Conservation (phyloP, 225 moss, liverwort and hornwort species). For the Takakia lepidozioides region DNA sequence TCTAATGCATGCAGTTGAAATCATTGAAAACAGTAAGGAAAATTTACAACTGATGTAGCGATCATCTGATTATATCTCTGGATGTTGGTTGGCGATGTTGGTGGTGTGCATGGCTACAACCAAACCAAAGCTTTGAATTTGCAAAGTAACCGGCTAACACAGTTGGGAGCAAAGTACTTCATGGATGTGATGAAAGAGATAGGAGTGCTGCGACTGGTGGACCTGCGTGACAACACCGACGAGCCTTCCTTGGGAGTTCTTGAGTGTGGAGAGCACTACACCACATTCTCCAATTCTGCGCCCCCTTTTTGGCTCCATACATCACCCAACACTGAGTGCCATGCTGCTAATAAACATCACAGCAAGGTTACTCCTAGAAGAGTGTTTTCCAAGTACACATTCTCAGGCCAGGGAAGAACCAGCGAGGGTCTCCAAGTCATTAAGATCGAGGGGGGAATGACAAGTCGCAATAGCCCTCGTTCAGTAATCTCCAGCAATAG, state of each 20-base stretch:
- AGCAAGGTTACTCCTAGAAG: conserved; percentile 5
- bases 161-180: conserved; percentile 44
- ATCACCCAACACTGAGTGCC: conserved; percentile 1
- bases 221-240: conserved; percentile 54
- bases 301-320: not conserved
- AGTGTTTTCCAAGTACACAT: conserved; percentile 10
- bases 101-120: too few relatives aligned
- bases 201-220: conserved; percentile 40
- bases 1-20: not conserved
- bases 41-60: too few relatives aligned
- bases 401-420: too few relatives aligned
- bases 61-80: too few relatives aligned
- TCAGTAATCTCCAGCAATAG: conserved; percentile 16
- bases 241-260: conserved; percentile 19
- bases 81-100: too few relatives aligned
- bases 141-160: conserved; percentile 54
- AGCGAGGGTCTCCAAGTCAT: conserved; percentile 3
- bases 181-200: conserved; percentile 32
- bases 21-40: too few relatives aligned
- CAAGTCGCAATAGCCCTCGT: conserved; percentile 3
- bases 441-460: conserved; percentile 3
- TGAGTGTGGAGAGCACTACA: conserved; percentile 23
- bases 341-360: not conserved
- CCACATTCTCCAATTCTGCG: conserved; percentile 5
- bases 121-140: conserved; percentile 53